Evolutionary conservation across 192 early-diverging fungal genomes (phyloP), one percentile per base, ranked within the genome.

Genomic region (Mortierella antarctica): DNA sequence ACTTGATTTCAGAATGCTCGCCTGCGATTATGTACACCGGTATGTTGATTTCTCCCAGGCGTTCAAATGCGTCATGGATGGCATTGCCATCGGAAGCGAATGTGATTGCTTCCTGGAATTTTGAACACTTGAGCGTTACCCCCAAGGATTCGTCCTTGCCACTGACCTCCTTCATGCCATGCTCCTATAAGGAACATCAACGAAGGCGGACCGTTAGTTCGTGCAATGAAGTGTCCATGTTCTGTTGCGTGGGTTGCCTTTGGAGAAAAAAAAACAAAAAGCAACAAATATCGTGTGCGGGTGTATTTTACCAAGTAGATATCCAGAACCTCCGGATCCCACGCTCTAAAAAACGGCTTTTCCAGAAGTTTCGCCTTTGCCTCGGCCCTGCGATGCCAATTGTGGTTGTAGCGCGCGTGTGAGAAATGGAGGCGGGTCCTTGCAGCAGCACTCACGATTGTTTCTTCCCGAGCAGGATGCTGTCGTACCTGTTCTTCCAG

Each of bases 311-410:
- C 89, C 18, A 91, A 46, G 66, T 87, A 88, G 15, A 86, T 47
- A 20, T 90, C 79, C 31, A 90, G 63, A 48, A 80, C 82, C 21
- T 89, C 88, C 50, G 85, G 74, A 61, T 85, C 77, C 71, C 86
- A 88, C 1, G 46, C 55, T 57, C 80, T 67, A 21, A 76, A 89
- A 58, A 87, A 86, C 18, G 40, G 23, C 48, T 71, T 79, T 20
- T 62, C 51, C 20, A 64, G 14, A 15, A 87, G 72, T 0, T 51
- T 59, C 10, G 66, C 55, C 15, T 69, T 62, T 7, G 73, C 73
- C 3, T 59, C 75, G 10, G 67, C 71, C 15, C 87, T 87, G 39
- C 9, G 31, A 31, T 31, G 31, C 31, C 31, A 31, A 31, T 31
- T 31, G 31, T n/a, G 3, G 31, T 31, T 31, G 31, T 31, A 31